Evolutionary conservation across 83 land plant genomes (phyloP).

Genomic region (Diphasiastrum complanatum): DNA sequence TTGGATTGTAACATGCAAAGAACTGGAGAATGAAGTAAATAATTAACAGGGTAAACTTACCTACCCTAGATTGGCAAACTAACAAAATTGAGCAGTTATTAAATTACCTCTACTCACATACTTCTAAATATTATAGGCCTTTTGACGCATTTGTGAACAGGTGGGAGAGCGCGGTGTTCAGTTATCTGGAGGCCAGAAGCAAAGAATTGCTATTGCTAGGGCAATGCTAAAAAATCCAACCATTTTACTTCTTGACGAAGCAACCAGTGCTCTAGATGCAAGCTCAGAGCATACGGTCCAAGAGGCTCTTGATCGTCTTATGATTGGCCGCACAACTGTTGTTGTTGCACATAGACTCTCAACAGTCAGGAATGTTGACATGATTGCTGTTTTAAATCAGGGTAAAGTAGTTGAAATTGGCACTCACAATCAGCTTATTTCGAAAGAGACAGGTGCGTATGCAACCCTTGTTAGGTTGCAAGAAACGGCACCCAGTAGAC

Average conservation of each 20-base stretch:
- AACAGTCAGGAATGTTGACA: conserved; percentile 82
- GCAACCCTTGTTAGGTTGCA: conserved; percentile 73
- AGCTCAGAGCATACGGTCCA: conserved; percentile 85
- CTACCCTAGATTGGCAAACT: no score
- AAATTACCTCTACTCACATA: no score
- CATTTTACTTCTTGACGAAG: conserved; percentile 92
- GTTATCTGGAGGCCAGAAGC: conserved; percentile 94
- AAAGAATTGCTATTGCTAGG: conserved; percentile 94
- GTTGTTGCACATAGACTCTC: conserved; percentile 92
- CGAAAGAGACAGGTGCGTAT: conserved; percentile 68
- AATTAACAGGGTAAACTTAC: no score
- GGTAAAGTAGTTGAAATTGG: conserved; percentile 86
- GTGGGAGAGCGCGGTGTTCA: conserved; percentile 94
- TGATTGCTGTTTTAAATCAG: conserved; percentile 78
- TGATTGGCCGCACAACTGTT: conserved; percentile 93
- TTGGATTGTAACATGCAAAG: no score
- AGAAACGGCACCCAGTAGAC: conserved; percentile 52
- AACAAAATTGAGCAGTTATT: no score
- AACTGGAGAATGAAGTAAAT: no score
- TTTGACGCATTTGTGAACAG: conserved; percentile 23
- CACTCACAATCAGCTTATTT: conserved; percentile 68
- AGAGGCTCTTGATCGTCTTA: conserved; percentile 86
- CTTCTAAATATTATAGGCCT: no score
- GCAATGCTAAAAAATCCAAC: conserved; percentile 92
- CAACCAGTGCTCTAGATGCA: conserved; percentile 96